These are phyloP conservation scores for Dothideomycetidae sp. DNA, from an alignment of 2,329 filamentous ascomycete genomes.

Conservation along the genomic window DNA sequence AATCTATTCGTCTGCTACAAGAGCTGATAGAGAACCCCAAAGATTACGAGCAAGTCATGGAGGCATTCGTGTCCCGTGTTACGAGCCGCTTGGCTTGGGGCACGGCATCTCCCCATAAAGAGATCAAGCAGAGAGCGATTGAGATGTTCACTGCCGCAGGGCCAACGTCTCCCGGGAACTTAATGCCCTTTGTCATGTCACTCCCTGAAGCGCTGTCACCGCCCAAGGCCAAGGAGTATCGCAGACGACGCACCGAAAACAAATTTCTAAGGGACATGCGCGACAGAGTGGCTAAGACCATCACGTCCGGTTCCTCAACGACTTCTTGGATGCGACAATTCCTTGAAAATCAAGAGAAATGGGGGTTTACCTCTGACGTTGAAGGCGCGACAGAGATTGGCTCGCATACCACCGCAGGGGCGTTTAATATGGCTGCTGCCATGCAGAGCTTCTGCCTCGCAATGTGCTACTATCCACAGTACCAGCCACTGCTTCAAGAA, in stretches of 20 bases:
- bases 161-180: slow-evolving; percentile 31
- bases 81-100: slow-evolving; percentile 35
- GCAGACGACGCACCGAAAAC: slow-evolving; percentile 29
- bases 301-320: not conserved
- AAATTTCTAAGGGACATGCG: slow-evolving; percentile 33
- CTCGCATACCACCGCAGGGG: slow-evolving; percentile 35
- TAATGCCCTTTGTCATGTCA: slow-evolving; percentile 31
- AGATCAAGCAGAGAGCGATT: slow-evolving; percentile 33
- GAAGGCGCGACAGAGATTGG: slow-evolving; percentile 34
- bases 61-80: slow-evolving; percentile 33
- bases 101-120: slow-evolving; percentile 29
- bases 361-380: slow-evolving; percentile 29
- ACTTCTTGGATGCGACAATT: slow-evolving; percentile 31
- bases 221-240: slow-evolving; percentile 31
- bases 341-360: slow-evolving; percentile 26
- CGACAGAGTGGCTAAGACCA: slow-evolving; percentile 15
- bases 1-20: slow-evolving; percentile 31
- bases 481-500: slow-evolving; percentile 34
- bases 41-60: slow-evolving; percentile 30
- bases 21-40: slow-evolving; percentile 30
- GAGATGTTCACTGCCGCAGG: slow-evolving; percentile 33
- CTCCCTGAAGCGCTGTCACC: slow-evolving; percentile 30
- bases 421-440: slow-evolving; percentile 26
- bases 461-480: slow-evolving; percentile 30
- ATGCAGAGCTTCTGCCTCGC: slow-evolving; percentile 33